phyloP scores from a whole-genome alignment of 2,329 filamentous ascomycete genomes.

The Colletotrichum sp. region DNA sequence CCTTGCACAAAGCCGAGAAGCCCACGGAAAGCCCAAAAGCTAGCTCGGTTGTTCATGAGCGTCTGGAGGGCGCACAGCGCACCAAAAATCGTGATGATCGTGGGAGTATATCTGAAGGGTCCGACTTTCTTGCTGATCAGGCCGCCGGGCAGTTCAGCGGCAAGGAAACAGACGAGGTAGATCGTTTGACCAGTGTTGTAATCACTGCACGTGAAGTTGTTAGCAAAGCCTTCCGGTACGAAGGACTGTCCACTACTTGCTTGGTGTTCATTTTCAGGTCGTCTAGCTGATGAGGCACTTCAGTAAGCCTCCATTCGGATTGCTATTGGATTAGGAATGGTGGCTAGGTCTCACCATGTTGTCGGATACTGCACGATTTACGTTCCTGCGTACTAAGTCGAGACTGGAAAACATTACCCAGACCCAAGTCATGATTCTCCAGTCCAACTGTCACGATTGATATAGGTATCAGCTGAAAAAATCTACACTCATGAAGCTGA shows the following conservation, averaged over 20 bases:
- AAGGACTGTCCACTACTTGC: not conserved
- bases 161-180: slow-evolving; percentile 57
- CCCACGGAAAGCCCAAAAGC: slow-evolving; percentile 41
- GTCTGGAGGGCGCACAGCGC: not conserved
- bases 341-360: slow-evolving; percentile 55
- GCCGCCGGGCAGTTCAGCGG: slow-evolving; percentile 65
- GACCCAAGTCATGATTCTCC: slow-evolving; percentile 21
- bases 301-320: not conserved
- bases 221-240: slow-evolving; percentile 36
- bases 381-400: slow-evolving; percentile 67
- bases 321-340: rapidly evolving
- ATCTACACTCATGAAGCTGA: not conserved
- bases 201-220: slow-evolving; percentile 24
- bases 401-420: slow-evolving; percentile 58
- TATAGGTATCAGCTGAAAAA: not conserved
- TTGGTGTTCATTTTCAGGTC: not conserved
- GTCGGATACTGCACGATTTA: slow-evolving; percentile 65
- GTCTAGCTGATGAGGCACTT: not conserved
- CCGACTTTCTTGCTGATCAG: slow-evolving; percentile 59
- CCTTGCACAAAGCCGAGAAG: slow-evolving; percentile 38
- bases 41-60: slow-evolving; percentile 37
- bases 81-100: not conserved
- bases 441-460: not conserved
- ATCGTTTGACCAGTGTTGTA: slow-evolving; percentile 52
- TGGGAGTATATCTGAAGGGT: slow-evolving; percentile 5